A percentile compares a stretch with the other conserved stretches of the same genome.
phyloP scores from a whole-genome alignment of 129 eudicot genomes.

The Mikania micrantha region DNA sequence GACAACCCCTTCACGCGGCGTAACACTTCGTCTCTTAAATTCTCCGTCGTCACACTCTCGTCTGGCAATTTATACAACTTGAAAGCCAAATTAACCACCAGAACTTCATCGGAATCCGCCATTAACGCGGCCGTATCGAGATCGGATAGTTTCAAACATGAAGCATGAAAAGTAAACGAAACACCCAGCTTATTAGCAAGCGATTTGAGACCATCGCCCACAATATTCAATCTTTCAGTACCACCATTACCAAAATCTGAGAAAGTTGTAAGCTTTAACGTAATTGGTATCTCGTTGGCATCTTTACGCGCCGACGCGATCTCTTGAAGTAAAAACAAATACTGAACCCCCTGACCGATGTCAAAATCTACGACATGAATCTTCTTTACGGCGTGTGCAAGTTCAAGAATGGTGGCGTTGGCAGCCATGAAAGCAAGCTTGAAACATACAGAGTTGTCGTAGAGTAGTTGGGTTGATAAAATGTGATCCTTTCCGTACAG shows the following conservation, averaged over 20 bases:
- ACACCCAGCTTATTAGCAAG: conserved; percentile 40
- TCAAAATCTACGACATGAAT: conserved; percentile 81
- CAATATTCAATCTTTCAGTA: conserved; percentile 33
- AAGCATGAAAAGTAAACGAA: conserved; percentile 24
- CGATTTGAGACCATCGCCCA: conserved; percentile 35
- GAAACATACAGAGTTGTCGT: conserved; percentile 72
- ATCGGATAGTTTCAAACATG: conserved; percentile 24
- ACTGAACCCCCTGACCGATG: conserved; percentile 71
- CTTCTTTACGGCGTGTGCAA: conserved; percentile 19
- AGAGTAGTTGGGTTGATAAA: conserved; percentile 38
- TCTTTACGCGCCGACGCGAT: conserved; percentile 35
- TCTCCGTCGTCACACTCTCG: conserved; percentile 94
- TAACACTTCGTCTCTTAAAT: conserved; percentile 69
- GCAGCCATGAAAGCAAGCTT: conserved; percentile 81
- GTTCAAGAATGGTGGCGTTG: conserved; percentile 55
- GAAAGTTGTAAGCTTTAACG: conserved; percentile 49
- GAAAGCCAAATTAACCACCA: conserved; percentile 69
- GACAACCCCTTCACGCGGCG: conserved; percentile 68
- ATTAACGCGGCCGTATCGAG: conserved; percentile 36
- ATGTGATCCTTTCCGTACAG: conserved; percentile 55
- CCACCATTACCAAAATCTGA: conserved; percentile 32
- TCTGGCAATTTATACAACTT: conserved; percentile 64
- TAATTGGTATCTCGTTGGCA: not conserved
- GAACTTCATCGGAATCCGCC: conserved; percentile 36
- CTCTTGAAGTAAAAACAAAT: conserved; percentile 61